phyloP scores from a whole-genome alignment of 176 grass and related monocot genomes.

The Carex littledalei region DNA sequence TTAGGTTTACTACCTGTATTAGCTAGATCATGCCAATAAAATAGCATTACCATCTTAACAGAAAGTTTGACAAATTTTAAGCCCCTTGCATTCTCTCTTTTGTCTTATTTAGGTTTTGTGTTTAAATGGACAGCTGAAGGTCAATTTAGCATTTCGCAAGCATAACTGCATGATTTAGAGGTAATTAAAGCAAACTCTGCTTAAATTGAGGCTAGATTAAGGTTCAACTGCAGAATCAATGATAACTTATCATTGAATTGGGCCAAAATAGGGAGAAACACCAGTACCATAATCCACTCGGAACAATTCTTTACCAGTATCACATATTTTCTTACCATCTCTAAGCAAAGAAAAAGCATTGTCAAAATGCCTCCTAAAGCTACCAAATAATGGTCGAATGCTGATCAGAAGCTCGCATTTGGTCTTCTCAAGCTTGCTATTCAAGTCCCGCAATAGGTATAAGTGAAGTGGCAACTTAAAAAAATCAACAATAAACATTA shows the following conservation, averaged over 20 bases:
- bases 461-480: slow-evolving; percentile 67
- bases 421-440: slow-evolving; percentile 55
- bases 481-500: slow-evolving; percentile 19
- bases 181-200: not conserved
- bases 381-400: slow-evolving; percentile 53
- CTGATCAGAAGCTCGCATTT: slow-evolving; percentile 52
- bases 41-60: not conserved
- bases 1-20: not conserved
- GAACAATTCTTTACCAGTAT: not conserved
- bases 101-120: not conserved
- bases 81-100: not conserved
- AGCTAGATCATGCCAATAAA: not conserved
- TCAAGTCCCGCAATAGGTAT: slow-evolving; percentile 74
- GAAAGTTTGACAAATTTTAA: not conserved
- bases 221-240: not conserved
- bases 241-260: not conserved
- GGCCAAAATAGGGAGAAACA: not conserved
- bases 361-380: slow-evolving; percentile 69
- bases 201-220: not conserved
- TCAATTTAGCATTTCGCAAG: not conserved
- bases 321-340: slow-evolving; percentile 37
- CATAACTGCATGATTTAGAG: not conserved
- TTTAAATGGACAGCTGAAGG: not conserved
- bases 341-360: slow-evolving; percentile 60
- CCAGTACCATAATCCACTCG: not conserved